Evolutionary conservation across 2,329 filamentous ascomycete species (phyloP), one percentile per base, ranked within the genome.

Genomic region (Myriosclerotinia curreyana): DNA sequence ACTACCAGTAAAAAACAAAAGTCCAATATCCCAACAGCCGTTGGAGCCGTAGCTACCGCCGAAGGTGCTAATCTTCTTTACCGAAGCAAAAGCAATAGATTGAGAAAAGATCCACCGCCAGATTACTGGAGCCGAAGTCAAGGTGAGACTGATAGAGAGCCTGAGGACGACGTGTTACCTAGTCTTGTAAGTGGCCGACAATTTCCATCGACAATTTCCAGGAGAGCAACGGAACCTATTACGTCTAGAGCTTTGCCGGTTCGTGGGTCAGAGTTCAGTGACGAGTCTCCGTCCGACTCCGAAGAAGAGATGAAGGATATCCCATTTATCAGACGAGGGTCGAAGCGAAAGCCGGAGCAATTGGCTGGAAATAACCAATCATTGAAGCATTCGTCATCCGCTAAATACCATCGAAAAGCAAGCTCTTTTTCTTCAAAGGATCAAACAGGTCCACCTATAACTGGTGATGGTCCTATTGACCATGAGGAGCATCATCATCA

Each of bases 1-100:
- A 84, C 84, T 60, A 71, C 85, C 49, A 87, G 84, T 74, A 84
- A 85, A 74, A 82, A 83, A n/a, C 84, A 87, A 67, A 80, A 83
- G 60, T 79, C 84, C 8, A 79, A 77, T 3, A 78, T 77, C 56
- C 70, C 71, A 66, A 65, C 65, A 14, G 66, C 66, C 40, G 65
- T 64, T 14, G 67, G 50, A 14, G 64, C 60, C 52, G 66, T 60
- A 38, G 68, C 49, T n/a, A 60, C 61, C 25, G 64, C 53, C 34
- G 67, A 60, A 48, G 65, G 65, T 25, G 62, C 46, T 20, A 78
- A 56, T 79, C 81, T 25, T 7, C 69, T 77, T 49, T 73, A 75
- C 20, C 79, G 82, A 58, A 82, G 75, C 63, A 80, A 77, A n/a
- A 86, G 83, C 69, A 85, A 85, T 68, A 86, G 83, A 70, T 75